A percentile compares a stretch with the other conserved stretches of the same genome.
Conservation (phyloP, 2,329 filamentous ascomycete species). For the Microcyclospora pomicola region DNA sequence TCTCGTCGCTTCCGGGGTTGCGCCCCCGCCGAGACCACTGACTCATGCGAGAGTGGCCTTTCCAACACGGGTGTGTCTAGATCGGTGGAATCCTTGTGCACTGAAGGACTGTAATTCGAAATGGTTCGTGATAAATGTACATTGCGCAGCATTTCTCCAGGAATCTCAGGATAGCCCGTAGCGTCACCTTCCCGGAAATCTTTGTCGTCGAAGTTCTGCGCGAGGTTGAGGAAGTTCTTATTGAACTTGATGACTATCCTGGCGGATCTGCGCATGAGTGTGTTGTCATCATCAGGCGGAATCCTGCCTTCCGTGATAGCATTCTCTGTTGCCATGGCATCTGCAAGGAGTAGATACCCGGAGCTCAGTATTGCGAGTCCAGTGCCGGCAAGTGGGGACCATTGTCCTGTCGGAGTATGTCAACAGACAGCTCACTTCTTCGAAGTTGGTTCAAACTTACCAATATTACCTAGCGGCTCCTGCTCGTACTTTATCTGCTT, state of each 20-base stretch:
- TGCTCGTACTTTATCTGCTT: slow-evolving; percentile 42
- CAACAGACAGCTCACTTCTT: neutral
- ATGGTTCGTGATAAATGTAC: slow-evolving; percentile 7
- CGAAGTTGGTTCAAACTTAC: slow-evolving; percentile 26
- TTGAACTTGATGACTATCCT: slow-evolving; percentile 30
- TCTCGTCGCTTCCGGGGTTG: no score
- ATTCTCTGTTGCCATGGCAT: slow-evolving; percentile 12
- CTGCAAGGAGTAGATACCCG: slow-evolving; percentile 39
- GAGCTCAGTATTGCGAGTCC: slow-evolving; percentile 45
- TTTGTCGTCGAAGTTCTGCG: slow-evolving; percentile 36
- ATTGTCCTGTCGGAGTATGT: slow-evolving; percentile 34
- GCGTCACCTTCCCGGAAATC: slow-evolving; percentile 36
- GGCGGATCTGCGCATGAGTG: slow-evolving; percentile 27
- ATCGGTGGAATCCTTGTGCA: no score
- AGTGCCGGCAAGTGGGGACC: slow-evolving; percentile 47
- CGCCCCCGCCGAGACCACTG: no score
- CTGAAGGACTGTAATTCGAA: slow-evolving; percentile 3
- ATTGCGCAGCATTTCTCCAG: slow-evolving; percentile 40
- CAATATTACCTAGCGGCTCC: slow-evolving; percentile 48
- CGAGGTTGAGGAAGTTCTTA: slow-evolving; percentile 35
- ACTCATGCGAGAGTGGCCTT: no score
- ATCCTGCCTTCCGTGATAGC: slow-evolving; percentile 1
- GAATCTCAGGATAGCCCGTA: slow-evolving; percentile 41
- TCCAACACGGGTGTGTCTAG: no score
- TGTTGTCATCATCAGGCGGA: no score